Conservation (phyloP, 1,284 basidiomycete species). For the Austroboletus sp. region DNA sequence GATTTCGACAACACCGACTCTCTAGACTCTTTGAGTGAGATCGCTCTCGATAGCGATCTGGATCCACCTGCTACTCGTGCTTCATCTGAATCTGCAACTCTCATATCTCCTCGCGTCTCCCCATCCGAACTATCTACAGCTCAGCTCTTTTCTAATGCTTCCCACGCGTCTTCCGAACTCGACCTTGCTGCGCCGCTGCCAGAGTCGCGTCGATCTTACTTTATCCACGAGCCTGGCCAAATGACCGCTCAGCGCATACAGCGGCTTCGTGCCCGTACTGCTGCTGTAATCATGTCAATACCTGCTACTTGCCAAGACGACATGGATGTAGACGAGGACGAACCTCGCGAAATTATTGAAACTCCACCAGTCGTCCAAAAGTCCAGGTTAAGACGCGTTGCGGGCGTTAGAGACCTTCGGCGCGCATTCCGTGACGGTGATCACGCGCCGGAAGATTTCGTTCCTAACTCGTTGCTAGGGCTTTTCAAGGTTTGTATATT, state of each 20-base stretch:
- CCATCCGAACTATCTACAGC: neutral
- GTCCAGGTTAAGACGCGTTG: conserved; percentile 23
- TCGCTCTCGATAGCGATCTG: conserved; percentile 13
- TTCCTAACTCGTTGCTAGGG: conserved; percentile 7
- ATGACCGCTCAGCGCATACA: conserved; percentile 20
- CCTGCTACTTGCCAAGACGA: conserved; percentile 26
- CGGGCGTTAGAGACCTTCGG: conserved; percentile 23
- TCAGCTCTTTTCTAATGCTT: conserved; percentile 5
- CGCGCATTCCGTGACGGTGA: conserved; percentile 19
- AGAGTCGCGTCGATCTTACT: conserved; percentile 8
- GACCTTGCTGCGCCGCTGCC: neutral
- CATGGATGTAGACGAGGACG: conserved; percentile 10
- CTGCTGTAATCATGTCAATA: conserved; percentile 22
- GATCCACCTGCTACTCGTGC: conserved; percentile 11
- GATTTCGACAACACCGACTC: conserved; percentile 1
- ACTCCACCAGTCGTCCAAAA: neutral
- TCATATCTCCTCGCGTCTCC: conserved; percentile 17
- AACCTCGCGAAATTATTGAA: neutral
- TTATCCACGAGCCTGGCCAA: conserved; percentile 23
- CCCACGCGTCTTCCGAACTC: conserved; percentile 8
- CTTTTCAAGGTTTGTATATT: conserved; percentile 19
- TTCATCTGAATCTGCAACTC: conserved; percentile 19
- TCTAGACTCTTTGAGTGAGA: conserved; percentile 12
- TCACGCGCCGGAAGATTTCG: conserved; percentile 5
- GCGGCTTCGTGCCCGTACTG: conserved; percentile 27